Evolutionary conservation across 257 asterid species (phyloP).

Genomic region (Ligustrum vulgare): DNA sequence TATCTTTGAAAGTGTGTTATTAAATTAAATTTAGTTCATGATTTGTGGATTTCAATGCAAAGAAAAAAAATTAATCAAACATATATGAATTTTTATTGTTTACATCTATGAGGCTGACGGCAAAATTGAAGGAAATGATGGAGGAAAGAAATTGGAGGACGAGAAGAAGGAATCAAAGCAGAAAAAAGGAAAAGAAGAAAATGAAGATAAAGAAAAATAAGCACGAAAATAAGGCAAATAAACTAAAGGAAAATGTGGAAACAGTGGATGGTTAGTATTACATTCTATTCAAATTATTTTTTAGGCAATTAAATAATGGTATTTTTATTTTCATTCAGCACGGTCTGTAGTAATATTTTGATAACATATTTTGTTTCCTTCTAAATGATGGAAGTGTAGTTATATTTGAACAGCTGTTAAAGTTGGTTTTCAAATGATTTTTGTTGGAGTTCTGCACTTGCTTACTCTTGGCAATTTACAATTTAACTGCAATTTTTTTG

Average conservation of each 20-base stretch:
- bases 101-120: constrained; percentile 28
- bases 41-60: no score
- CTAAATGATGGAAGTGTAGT: neutral
- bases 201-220: constrained; percentile 40
- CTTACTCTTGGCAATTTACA: neutral
- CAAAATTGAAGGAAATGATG: constrained; percentile 32
- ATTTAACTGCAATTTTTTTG: neutral
- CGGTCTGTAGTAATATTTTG: constrained; percentile 1
- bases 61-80: no score
- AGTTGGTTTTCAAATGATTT: constrained; percentile 15
- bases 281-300: constrained; percentile 11
- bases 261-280: constrained; percentile 49
- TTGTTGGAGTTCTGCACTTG: constrained; percentile 1
- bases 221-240: constrained; percentile 30
- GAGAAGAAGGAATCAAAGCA: constrained; percentile 37
- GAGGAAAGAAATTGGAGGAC: constrained; percentile 30
- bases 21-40: no score
- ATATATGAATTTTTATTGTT: no score
- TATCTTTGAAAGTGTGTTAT: no score
- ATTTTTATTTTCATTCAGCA: neutral
- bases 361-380: neutral
- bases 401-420: neutral
- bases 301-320: neutral
- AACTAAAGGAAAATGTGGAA: constrained; percentile 34
- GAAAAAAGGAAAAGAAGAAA: constrained; percentile 29